These are phyloP conservation scores for Russula brevipes DNA, from an alignment of 768 basidiomycete genomes.

Conservation along the genomic window DNA sequence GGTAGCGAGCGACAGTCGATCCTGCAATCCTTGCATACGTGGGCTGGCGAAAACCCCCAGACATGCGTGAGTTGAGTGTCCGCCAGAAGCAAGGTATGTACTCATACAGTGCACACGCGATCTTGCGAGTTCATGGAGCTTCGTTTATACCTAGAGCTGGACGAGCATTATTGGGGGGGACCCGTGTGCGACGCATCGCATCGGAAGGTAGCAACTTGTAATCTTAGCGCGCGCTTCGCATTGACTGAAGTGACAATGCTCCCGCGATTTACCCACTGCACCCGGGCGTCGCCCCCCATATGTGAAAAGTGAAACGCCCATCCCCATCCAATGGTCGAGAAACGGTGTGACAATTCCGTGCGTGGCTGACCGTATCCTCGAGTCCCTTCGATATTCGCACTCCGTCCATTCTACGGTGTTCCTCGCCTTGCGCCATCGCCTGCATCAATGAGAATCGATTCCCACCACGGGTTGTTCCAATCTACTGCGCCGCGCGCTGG, in stretches of 20 bases:
- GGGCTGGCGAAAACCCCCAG: neutral
- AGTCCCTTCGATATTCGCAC: neutral
- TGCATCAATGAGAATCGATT: neutral
- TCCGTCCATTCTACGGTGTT: neutral
- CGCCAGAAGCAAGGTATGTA: neutral
- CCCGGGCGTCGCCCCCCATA: neutral
- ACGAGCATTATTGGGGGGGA: neutral
- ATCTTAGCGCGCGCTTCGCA: neutral
- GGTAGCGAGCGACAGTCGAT: neutral
- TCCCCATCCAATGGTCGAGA: neutral
- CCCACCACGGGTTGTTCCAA: neutral
- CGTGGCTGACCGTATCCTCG: constrained; percentile 2
- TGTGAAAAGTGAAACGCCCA: neutral
- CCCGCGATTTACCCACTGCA: neutral
- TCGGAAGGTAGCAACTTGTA: neutral
- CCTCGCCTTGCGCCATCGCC: neutral
- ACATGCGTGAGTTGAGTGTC: neutral
- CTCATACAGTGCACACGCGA: neutral
- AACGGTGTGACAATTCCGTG: neutral
- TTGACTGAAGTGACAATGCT: neutral
- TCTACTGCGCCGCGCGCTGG: neutral
- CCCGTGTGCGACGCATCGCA: neutral
- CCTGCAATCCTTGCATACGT: neutral
- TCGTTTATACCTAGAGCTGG: constrained; percentile 1
- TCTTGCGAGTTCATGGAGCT: neutral